Base-by-base conservation (phyloP, 805 yeast genomes). In the Pichia kluyveri region DNA sequence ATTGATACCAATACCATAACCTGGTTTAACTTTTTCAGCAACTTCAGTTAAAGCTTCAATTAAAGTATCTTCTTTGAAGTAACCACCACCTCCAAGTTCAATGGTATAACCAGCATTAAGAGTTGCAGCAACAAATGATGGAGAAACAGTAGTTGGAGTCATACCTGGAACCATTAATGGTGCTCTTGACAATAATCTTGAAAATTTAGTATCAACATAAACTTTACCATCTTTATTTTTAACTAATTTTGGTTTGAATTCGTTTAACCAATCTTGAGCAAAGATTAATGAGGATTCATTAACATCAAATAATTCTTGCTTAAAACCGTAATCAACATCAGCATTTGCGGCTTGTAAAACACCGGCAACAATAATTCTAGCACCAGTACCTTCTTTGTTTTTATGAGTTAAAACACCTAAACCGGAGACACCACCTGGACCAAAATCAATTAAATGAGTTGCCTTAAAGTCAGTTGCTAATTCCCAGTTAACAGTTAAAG, bases 31-130 rank as follows among this genome's bases (percentile, higher is more conserved):
- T 54, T 74, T 73, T 45, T 71, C 67, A 52, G 86, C 84, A 57
- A 93, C 85, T 58, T 80, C 69, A 59, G 83, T 77, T 57, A 93
- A 73, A 40, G 97, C 97, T 28, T 63, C 65, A 47, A 83, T 79
- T 82, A 93, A 81, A 60, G 73, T 73, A 10, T 64, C 66, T 54
- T 95, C 83, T 50, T 73, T 67, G 69, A 91, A 93, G 70, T 93
- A 93, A 62, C 98, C 99, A 76, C 99, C 99, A 69, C 99, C 99
- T 44, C 96, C 99, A 61, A 93, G 77, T 73, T 93, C 99, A 61
- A 91, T 88, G 65, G 88, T 96, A 72, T 90, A 93, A 53, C 99
- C 99, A 44, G 98, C 89, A 65, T 90, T 89, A 62, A 90, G 77
- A 30, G 97, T 83, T 32, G 96, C 95, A 52, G 96, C 84, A 50